phyloP scores from a whole-genome alignment of 768 basidiomycete genomes.

The Calocybe cyanea region DNA sequence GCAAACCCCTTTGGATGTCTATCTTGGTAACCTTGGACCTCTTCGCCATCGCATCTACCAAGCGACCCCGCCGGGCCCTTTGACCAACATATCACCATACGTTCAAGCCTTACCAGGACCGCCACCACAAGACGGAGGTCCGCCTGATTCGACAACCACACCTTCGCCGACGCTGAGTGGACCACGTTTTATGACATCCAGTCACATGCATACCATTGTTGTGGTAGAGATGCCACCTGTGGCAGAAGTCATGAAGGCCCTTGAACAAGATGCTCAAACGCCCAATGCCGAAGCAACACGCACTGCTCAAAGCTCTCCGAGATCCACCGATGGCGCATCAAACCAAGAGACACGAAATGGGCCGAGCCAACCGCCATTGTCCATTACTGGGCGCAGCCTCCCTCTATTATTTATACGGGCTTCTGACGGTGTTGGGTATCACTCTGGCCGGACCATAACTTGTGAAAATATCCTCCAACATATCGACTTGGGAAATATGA shows the following conservation, averaged over 20 bases:
- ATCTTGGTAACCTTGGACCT: constrained; percentile 87
- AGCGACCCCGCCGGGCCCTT: constrained; percentile 62
- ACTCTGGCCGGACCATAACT: constrained; percentile 79
- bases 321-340: constrained; percentile 20
- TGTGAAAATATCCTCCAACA: constrained; percentile 77
- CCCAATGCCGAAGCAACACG: constrained; percentile 34
- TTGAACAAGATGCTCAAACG: constrained; percentile 67
- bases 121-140: constrained; percentile 24
- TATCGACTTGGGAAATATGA: constrained; percentile 57
- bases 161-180: constrained; percentile 26
- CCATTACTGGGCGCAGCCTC: constrained; percentile 66
- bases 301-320: constrained; percentile 30
- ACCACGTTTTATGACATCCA: constrained; percentile 49
- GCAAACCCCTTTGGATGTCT: constrained; percentile 78
- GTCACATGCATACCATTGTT: constrained; percentile 72
- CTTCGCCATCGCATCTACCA: constrained; percentile 76
- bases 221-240: constrained; percentile 83
- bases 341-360: constrained; percentile 23
- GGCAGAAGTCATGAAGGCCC: constrained; percentile 69
- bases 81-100: constrained; percentile 61
- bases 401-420: constrained; percentile 80
- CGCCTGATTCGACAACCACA: constrained; percentile 25
- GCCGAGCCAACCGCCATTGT: constrained; percentile 34
- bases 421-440: constrained; percentile 84
- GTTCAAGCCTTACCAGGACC: constrained; percentile 44